Evolutionary conservation across 148 eudicot species (phyloP).

Genomic region (Chenopodium formosanum): DNA sequence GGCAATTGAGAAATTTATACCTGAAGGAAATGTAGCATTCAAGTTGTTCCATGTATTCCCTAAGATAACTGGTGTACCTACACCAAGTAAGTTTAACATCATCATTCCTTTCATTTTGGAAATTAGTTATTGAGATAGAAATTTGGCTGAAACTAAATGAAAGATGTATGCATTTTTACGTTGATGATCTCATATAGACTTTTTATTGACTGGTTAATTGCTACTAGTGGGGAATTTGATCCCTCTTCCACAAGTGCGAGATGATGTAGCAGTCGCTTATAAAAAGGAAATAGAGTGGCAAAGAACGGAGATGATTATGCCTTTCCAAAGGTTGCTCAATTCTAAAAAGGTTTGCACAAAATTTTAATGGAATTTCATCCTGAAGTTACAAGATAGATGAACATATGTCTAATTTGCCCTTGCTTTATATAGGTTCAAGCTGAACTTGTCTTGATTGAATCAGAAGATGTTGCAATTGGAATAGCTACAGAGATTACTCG

Average conservation of each 20-base stretch:
- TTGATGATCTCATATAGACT: neutral
- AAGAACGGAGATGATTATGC: conserved; percentile 58
- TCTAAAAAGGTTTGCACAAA: conserved; percentile 43
- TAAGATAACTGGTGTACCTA: conserved; percentile 61
- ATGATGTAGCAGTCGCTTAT: conserved; percentile 68
- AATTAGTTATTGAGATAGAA: neutral
- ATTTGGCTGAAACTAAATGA: neutral
- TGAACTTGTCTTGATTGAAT: conserved; percentile 69
- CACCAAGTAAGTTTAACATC: conserved; percentile 66
- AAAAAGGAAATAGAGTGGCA: conserved; percentile 77
- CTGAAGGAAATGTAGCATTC: conserved; percentile 57
- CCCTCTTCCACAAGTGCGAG: conserved; percentile 71
- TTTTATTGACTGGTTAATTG: conserved; percentile 11
- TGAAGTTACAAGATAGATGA: neutral
- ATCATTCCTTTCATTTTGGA: neutral
- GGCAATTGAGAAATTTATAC: conserved; percentile 70
- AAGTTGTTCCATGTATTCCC: conserved; percentile 74
- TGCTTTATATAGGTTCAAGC: conserved; percentile 50
- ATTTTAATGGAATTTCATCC: neutral
- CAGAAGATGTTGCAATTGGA: conserved; percentile 58
- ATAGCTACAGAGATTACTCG: conserved; percentile 46
- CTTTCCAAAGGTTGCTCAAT: conserved; percentile 49
- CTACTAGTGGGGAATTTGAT: conserved; percentile 71
- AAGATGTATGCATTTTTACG: neutral
- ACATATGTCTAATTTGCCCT: neutral